These are phyloP conservation scores for Phragmites australis DNA, from an alignment of 176 grass and related monocot genomes.

Conservation along the genomic window DNA sequence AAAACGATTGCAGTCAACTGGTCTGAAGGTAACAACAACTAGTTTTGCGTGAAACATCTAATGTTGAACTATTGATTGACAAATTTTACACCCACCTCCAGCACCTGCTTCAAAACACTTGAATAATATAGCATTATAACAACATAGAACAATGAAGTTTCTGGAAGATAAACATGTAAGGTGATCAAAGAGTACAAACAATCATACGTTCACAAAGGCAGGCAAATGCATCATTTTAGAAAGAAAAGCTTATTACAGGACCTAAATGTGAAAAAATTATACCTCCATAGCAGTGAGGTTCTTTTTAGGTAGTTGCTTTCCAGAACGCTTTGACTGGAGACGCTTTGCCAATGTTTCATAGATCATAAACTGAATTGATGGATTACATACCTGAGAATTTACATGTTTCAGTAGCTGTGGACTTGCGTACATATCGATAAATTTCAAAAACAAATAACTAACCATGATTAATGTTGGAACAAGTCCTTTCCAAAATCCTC, in stretches of 20 bases:
- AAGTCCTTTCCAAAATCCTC: conserved; percentile 98
- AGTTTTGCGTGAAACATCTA: conserved; percentile 7
- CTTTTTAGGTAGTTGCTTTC: conserved; percentile 55
- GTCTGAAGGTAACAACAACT: neutral
- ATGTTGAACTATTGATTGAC: neutral
- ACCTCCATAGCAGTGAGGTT: conserved; percentile 88
- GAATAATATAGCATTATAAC: neutral
- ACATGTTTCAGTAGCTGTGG: conserved; percentile 33
- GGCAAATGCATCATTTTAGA: neutral
- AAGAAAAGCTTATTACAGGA: neutral
- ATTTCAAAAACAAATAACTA: conserved; percentile 38
- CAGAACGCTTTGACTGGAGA: conserved; percentile 59
- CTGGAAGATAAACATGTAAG: neutral
- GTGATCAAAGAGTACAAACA: conserved; percentile 19
- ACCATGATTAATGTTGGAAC: conserved; percentile 98
- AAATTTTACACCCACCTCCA: neutral
- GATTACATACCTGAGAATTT: conserved; percentile 82
- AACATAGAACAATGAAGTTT: conserved; percentile 25
- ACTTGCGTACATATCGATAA: conserved; percentile 23
- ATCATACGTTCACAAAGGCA: neutral
- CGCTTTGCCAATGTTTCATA: conserved; percentile 87
- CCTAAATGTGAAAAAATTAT: conserved; percentile 11
- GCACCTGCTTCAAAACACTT: conserved; percentile 13
- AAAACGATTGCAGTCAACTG: conserved; percentile 13
- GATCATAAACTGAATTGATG: conserved; percentile 99